A percentile compares a stretch with the other conserved stretches of the same genome.
These are phyloP conservation scores for Clavispora phyllophila DNA, from an alignment of 805 yeast species.

Conservation along the genomic window DNA sequence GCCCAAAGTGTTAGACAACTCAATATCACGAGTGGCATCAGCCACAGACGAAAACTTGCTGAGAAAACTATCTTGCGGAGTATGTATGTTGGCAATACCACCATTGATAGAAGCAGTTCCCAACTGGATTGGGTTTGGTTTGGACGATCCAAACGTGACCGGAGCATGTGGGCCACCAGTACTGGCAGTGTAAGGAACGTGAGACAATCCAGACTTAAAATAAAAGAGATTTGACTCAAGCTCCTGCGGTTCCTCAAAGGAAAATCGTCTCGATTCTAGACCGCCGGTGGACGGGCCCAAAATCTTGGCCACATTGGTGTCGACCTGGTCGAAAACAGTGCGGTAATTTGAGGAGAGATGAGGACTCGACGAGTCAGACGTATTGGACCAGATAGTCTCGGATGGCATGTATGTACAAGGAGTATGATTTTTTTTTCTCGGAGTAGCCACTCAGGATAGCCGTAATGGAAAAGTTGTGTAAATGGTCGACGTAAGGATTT, in stretches of 20 bases:
- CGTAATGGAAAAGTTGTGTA: background rate
- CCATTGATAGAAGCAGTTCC: conserved; percentile 62
- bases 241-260: conserved; percentile 41
- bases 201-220: conserved; percentile 37
- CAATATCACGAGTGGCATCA: conserved; percentile 66
- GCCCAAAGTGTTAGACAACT: conserved; percentile 42
- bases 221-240: conserved; percentile 41
- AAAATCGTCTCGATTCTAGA: conserved; percentile 30
- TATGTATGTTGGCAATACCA: conserved; percentile 45
- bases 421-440: background rate
- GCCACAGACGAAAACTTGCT: conserved; percentile 63
- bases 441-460: background rate
- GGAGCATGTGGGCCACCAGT: conserved; percentile 19
- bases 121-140: conserved; percentile 29
- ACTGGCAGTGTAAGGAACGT: conserved; percentile 17
- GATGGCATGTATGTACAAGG: conserved; percentile 26
- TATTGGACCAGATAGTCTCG: conserved; percentile 42
- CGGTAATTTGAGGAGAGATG: conserved; percentile 22
- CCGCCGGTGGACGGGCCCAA: conserved; percentile 14
- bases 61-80: conserved; percentile 47
- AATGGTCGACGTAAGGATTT: too few relatives aligned
- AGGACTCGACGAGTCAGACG: conserved; percentile 13
- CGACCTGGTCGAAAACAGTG: conserved; percentile 34
- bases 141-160: conserved; percentile 8
- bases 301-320: conserved; percentile 37